Base-by-base conservation (phyloP, 257 asterid species). In the Ballota nigra region DNA sequence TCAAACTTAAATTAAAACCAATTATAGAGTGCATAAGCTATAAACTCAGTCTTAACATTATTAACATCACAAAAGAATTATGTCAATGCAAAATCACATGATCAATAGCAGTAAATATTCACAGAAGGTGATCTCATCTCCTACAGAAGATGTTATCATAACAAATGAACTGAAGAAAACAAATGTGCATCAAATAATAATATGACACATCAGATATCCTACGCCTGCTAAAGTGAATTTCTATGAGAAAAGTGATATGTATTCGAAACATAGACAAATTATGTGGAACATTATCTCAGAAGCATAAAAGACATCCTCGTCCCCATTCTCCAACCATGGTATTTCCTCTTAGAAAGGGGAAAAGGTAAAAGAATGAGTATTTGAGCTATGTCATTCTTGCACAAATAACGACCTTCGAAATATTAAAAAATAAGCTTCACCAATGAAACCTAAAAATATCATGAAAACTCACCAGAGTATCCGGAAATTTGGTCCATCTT, bases 381-480 rank as follows among this genome's bases (percentile, higher is more conserved):
- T 28, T 26, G 43, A 8, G 68, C 52, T 6, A 26, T 8, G 33
- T 4, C 24, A 57, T 13, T 26, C 22, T 34, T 43, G 64, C 73
- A 49, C 63, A 8, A 49, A 20, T 19, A 41, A n/a, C n/a, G n/a
- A n/a, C n/a, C n/a, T n/a, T n/a, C n/a, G n/a, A n/a, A n/a, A n/a
- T n/a, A n/a, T n/a, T n/a, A n/a, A n/a, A n/a, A n/a, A n/a, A n/a
- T n/a, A n/a, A n/a, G n/a, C n/a, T n/a, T n/a, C n/a, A n/a, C n/a
- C n/a, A n/a, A n/a, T n/a, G n/a, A 47, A 60, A 29, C 4, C 6
- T 22, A 69, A 69, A 57, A 74, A 15, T 33, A 65, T 67, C 69
- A 76, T 53, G 64, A 72, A 52, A 20, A 86, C 97, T 88, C 81
- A 95, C 98, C 96, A 68, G 80, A 38, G 70, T 74, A 81, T 75